Base-by-base conservation (phyloP, 305 asterid species). In the Fraxinus baroniana region DNA sequence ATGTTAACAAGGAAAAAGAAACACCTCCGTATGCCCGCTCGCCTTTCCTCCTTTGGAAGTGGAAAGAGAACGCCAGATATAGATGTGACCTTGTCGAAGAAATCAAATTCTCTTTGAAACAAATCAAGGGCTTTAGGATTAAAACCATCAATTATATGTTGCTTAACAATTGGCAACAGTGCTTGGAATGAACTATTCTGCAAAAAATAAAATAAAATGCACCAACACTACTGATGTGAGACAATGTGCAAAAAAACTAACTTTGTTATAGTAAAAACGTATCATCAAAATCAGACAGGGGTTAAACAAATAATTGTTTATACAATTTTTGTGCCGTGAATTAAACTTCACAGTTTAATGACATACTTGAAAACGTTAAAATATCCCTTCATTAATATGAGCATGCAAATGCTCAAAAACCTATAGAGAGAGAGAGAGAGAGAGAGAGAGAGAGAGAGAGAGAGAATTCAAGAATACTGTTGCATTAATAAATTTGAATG, bases 11-110 rank as follows among this genome's bases (percentile, higher is more conserved):
- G 81, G 74, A 62, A 81, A 46, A 32, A 15, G 76, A 33, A 52
- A 37, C 88, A 97, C 99, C 98, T 97, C 85, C 94, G 89, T 76
- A 97, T 97, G 55, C 98, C 98, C 81, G 97, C 99, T 84, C 98
- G 89, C 74, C 99, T 86, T 84, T 97, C 98, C 83, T 95, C 99
- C 90, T 97, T 97, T 17, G 98, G 99, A 84, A 95, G 85, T 52
- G 93, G 97, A 90, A 71, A 97, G 83, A 97, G 96, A 80, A 92
- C 97, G 37, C 99, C 99, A 78, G 99, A 97, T 87, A 97, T 97
- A 84, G 98, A 93, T 46, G 99, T 97, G 85, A 97, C 99, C 88
- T 97, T 90, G 92, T 97, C 98, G 86, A 97, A 97, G 97, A 97
- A 97, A 89, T 92, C 96, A 88, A 97, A 97, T 87, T 97, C 98